Base-by-base conservation (phyloP, 176 grass and related monocot species). In the Ananas comosus region DNA sequence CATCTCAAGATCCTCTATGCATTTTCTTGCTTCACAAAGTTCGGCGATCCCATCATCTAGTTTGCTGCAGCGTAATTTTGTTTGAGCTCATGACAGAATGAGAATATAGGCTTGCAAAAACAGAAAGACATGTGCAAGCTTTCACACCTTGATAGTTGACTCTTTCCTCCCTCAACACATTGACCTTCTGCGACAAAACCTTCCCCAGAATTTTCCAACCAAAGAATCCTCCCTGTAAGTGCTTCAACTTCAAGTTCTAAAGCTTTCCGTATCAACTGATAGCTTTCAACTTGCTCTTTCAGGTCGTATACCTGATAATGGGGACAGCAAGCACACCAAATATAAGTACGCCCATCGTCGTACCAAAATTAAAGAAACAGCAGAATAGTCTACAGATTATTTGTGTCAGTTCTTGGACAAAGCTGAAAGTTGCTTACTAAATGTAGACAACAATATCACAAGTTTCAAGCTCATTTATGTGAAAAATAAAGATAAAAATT, bases 201-300 rank as follows among this genome's bases (percentile, higher is more conserved):
- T 72, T 71, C 72, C 66, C 69, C 80, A 71, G 69, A 42, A 63
- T 80, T 90, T 70, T 87, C 79, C 33, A 75, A 21, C 14, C 51
- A 19, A 71, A 65, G 25, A 67, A 90, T 80, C 63, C 69, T 88
- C 52, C 68, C 68, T 64, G 68, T 76, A 22, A 76, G 42, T 69
- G 23, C 52, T 82, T 84, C 66, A 83, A 79, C 57, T 72, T 80
- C 66, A 58, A 65, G 70, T 72, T 89, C 79, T 33, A 69, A 82
- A 63, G 70, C 65, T 73, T 85, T 89, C 28, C 83, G 70, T 65
- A 67, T 70, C 18, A 52, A 52, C 75, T 96, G 87, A 73, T 85
- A 75, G 70, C 67, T 96, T 74, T 76, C 83, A 73, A 90, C 87
- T 84, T 91, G 84, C 76, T 88, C 87, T 85, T 88, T 96, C 64